Conservation (phyloP, 2,329 filamentous ascomycete genomes). For the Aureobasidium melanogenum region DNA sequence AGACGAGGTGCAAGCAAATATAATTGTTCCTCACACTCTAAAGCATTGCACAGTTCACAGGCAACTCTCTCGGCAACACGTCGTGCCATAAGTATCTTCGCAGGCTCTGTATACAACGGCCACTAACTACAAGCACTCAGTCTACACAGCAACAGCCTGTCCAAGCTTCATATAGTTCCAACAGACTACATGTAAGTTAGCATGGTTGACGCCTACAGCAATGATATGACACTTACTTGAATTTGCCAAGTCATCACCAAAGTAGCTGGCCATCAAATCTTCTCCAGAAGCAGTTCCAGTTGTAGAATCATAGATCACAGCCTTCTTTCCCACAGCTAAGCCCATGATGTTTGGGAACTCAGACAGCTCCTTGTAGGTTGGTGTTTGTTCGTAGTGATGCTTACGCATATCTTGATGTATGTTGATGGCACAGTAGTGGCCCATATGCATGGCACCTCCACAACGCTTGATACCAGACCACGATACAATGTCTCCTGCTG, state of each 20-base stretch:
- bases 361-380: slow-evolving; percentile 18
- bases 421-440: slow-evolving; percentile 42
- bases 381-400: slow-evolving; percentile 38
- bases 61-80: neutral
- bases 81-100: neutral
- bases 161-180: slow-evolving; percentile 10
- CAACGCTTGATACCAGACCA: slow-evolving; percentile 78
- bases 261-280: slow-evolving; percentile 55
- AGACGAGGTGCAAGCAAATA: neutral
- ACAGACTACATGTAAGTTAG: neutral
- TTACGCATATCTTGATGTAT: slow-evolving; percentile 59
- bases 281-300: slow-evolving; percentile 51
- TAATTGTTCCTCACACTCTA: neutral
- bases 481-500: slow-evolving; percentile 57
- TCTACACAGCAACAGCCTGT: neutral
- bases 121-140: too few species aligned
- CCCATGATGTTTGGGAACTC: slow-evolving; percentile 58
- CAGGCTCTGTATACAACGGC: too few species aligned
- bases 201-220: neutral
- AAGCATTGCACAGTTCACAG: neutral
- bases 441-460: slow-evolving; percentile 66
- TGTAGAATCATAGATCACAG: slow-evolving; percentile 52
- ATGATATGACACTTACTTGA: neutral
- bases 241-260: slow-evolving; percentile 54
- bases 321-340: slow-evolving; percentile 61